phyloP scores from a whole-genome alignment of 768 basidiomycete species.

The Mycena epipterygia region DNA sequence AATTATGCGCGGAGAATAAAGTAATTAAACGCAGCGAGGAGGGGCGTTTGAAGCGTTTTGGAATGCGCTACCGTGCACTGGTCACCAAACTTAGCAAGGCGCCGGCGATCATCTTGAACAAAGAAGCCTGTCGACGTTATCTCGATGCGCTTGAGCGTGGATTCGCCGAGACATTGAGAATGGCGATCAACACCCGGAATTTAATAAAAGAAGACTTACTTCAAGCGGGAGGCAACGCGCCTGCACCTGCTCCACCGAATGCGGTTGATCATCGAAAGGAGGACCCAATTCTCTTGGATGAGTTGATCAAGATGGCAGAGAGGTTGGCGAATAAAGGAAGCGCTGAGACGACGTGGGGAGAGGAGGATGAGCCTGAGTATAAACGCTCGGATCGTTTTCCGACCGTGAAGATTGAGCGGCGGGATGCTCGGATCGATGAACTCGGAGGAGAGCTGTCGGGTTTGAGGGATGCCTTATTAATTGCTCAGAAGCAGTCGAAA shows the following conservation, averaged over 20 bases:
- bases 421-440: slow-evolving; percentile 14
- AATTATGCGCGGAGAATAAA: slow-evolving; percentile 2
- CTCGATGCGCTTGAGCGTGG: slow-evolving; percentile 19
- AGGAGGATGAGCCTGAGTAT: not conserved
- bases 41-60: slow-evolving; percentile 17
- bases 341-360: not conserved
- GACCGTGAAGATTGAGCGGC: slow-evolving; percentile 15
- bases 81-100: slow-evolving; percentile 11
- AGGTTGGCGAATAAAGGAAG: slow-evolving; percentile 3
- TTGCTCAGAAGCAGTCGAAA: too few relatives aligned
- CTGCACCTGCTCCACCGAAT: not conserved
- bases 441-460: slow-evolving; percentile 9
- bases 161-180: slow-evolving; percentile 9
- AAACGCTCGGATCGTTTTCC: too few relatives aligned
- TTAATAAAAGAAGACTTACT: slow-evolving; percentile 22
- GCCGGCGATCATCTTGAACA: too few relatives aligned
- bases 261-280: slow-evolving; percentile 15
- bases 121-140: slow-evolving; percentile 22
- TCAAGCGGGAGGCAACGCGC: not conserved
- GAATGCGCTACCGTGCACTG: slow-evolving; percentile 3
- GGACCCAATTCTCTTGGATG: slow-evolving; percentile 21
- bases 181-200: slow-evolving; percentile 10
- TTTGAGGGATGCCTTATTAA: slow-evolving; percentile 8
- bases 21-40: slow-evolving; percentile 9
- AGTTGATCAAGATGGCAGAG: slow-evolving; percentile 28